phyloP scores from a whole-genome alignment of 73 alveolate genomes.

The Paramecium primaurelia region DNA sequence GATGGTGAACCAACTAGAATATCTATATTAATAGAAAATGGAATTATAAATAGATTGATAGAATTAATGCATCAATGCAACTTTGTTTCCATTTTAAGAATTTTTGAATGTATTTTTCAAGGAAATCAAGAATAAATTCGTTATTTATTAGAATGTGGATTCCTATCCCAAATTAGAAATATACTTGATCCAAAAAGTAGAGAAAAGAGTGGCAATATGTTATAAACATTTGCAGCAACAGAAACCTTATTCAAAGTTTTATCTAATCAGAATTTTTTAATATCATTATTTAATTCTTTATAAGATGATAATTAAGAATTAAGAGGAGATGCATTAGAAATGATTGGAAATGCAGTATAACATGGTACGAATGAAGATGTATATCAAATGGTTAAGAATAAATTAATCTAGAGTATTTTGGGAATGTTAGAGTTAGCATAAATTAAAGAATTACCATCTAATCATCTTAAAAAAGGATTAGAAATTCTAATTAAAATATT shows the following conservation, averaged over 20 bases:
- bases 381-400: not conserved
- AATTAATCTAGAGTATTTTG: not conserved
- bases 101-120: not conserved
- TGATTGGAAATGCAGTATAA: not conserved
- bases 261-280: not conserved
- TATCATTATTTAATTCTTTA: not conserved
- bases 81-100: not conserved
- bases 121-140: not conserved
- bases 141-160: not conserved
- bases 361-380: not conserved
- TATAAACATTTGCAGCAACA: not conserved
- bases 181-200: not conserved
- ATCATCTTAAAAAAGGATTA: not conserved
- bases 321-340: constrained; percentile 13
- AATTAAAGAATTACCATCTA: not conserved
- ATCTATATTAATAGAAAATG: not conserved
- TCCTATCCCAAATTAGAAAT: not conserved
- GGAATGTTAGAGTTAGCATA: not conserved
- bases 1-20: not conserved
- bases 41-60: not conserved
- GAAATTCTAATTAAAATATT: not conserved
- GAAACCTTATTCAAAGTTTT: not conserved
- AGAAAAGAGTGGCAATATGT: not conserved
- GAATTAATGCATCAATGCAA: not conserved
- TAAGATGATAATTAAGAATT: not conserved